These are phyloP conservation scores for Neckera pumila DNA, from an alignment of 225 moss, liverwort and hornwort genomes.

Conservation along the genomic window DNA sequence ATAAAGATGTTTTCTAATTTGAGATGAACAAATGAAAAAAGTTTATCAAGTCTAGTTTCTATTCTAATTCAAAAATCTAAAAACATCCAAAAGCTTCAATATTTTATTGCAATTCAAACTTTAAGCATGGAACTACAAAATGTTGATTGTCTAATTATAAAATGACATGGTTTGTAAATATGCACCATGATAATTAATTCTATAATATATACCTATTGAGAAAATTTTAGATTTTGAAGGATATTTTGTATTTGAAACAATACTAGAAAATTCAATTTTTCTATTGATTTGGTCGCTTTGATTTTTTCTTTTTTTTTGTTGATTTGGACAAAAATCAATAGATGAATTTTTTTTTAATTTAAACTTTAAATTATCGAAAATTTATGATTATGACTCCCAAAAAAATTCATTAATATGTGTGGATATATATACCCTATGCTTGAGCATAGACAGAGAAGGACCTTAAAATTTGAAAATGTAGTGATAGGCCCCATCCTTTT, in stretches of 20 bases:
- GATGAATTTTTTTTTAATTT: too few species aligned
- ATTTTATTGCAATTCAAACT: background rate
- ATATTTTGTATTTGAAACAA: too few species aligned
- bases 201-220: background rate
- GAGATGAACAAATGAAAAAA: background rate
- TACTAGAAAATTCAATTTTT: too few species aligned
- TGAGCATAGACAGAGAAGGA: background rate
- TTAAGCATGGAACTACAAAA: too few species aligned
- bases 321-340: too few species aligned
- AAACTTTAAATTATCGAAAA: too few species aligned
- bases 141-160: background rate
- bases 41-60: background rate
- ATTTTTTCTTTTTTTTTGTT: too few species aligned
- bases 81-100: too few species aligned
- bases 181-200: background rate
- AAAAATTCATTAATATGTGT: background rate
- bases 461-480: too few species aligned
- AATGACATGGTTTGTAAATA: background rate
- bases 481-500: too few species aligned
- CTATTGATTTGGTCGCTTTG: too few species aligned
- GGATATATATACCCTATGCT: fast-evolving
- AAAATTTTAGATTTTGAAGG: background rate
- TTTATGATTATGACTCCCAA: background rate
- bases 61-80: background rate
- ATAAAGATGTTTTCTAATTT: background rate